phyloP scores from a whole-genome alignment of 768 basidiomycete species.

The Pilatotrama ljubarskyi region DNA sequence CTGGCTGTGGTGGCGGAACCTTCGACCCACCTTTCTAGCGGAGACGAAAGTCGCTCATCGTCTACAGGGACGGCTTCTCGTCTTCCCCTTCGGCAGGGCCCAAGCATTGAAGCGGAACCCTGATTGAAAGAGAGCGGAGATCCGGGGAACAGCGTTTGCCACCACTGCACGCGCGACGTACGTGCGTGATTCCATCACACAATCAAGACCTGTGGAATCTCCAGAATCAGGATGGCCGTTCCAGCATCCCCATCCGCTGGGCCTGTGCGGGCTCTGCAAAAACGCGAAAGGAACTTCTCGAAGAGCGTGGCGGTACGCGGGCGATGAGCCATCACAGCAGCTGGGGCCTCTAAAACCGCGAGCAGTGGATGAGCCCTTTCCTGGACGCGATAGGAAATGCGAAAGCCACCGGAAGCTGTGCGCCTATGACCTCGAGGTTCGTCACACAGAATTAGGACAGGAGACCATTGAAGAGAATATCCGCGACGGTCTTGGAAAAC shows the following conservation, averaged over 20 bases:
- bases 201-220: too few relatives aligned
- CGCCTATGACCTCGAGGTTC: not conserved
- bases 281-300: not conserved
- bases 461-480: not conserved
- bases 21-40: not conserved
- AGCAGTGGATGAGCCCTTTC: too few relatives aligned
- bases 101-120: not conserved
- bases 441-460: not conserved
- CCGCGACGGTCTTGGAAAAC: too few relatives aligned
- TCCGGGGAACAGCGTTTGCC: not conserved
- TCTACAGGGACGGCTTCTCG: not conserved
- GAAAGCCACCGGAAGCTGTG: slow-evolving; percentile 6
- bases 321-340: not conserved
- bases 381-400: not conserved
- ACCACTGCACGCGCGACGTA: not conserved
- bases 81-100: not conserved
- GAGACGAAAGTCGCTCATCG: not conserved
- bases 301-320: not conserved
- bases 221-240: not conserved
- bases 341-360: not conserved
- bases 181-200: not conserved
- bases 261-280: too few relatives aligned
- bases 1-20: not conserved
- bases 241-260: too few relatives aligned
- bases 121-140: not conserved